Evolutionary conservation across 257 asterid genomes (phyloP).

Genomic region (Echites panduratus): DNA sequence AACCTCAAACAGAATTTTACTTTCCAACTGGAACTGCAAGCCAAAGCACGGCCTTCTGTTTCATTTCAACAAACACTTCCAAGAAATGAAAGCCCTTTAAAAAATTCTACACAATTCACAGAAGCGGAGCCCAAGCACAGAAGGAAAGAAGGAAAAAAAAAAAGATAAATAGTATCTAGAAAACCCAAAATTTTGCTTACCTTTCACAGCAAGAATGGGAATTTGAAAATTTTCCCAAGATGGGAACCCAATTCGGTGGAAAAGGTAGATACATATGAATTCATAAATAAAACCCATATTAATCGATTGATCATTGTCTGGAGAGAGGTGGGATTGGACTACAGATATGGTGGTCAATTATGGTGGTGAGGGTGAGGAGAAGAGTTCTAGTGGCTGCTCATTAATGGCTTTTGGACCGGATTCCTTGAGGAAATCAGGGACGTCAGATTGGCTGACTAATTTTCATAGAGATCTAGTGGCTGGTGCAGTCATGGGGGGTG

Average conservation of each 20-base stretch:
- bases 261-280: neutral
- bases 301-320: neutral
- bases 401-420: slow-evolving; percentile 1
- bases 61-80: neutral
- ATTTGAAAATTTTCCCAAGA: neutral
- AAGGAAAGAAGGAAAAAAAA: neutral
- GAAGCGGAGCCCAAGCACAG: neutral
- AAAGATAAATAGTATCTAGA: slow-evolving; percentile 7
- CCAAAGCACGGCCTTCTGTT: neutral
- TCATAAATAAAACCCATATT: neutral
- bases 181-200: slow-evolving; percentile 5
- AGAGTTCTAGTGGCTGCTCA: slow-evolving; percentile 10
- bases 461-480: slow-evolving; percentile 86
- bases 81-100: neutral
- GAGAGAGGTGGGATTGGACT: slow-evolving; percentile 10
- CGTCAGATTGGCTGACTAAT: slow-evolving; percentile 40
- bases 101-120: neutral
- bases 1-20: neutral
- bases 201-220: neutral
- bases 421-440: slow-evolving; percentile 25
- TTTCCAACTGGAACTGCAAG: neutral
- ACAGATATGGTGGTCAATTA: slow-evolving; percentile 28
- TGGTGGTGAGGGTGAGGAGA: slow-evolving; percentile 27
- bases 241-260: slow-evolving; percentile 2
- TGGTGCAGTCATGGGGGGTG: slow-evolving; percentile 94